Evolutionary conservation across 192 early-diverging fungal genomes (phyloP), one percentile per base, ranked within the genome.

Genomic region (Coemansia sp.): DNA sequence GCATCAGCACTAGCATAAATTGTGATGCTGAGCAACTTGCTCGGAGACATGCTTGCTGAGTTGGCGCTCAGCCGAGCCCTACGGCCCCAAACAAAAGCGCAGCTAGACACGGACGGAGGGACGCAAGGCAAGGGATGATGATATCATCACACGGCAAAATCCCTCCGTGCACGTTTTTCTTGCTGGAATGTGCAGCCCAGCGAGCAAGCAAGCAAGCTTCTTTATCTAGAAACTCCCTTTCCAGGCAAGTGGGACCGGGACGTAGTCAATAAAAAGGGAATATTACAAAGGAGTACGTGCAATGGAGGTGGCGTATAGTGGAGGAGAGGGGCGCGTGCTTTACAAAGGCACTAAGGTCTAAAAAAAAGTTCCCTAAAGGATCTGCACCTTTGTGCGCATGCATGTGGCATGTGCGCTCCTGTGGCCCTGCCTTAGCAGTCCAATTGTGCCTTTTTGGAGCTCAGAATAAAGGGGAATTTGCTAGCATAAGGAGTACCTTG

Each of bases 281-380:
- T 24, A 24, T 29, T 29, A 29, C 50, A 53, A 53, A 53, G 50
- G 50, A 53, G 50, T 53, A 29, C 12, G 29, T 53, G 50, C 50
- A 53, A 22, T 27, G 50, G 15, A 53, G 18, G 18, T 7, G 50
- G 2, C 4, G 50, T 49, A 20, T 47, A 49, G 50, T 15, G 16
- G 50, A 15, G 50, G 27, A 24, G 27, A 1, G 10, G 24, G 50
- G 50, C 50, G 50, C 27, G 29, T 53, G 50, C 27, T 53, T 13
- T 27, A 53, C 50, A 53, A 53, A 53, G 50, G 50, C 27, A 29
- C 50, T n/a, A 49, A 22, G 45, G 45, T 49, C 45, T 49, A 20
- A 49, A 49, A 24, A 43, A 43, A 49, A 29, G 50, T 27, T 53
- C 50, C 50, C 12, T n/a, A 53, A 35, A 35, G 50, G 50, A 53